Conservation (phyloP, 495 filamentous ascomycete genomes). For the Hyaloscypha hepaticicola region DNA sequence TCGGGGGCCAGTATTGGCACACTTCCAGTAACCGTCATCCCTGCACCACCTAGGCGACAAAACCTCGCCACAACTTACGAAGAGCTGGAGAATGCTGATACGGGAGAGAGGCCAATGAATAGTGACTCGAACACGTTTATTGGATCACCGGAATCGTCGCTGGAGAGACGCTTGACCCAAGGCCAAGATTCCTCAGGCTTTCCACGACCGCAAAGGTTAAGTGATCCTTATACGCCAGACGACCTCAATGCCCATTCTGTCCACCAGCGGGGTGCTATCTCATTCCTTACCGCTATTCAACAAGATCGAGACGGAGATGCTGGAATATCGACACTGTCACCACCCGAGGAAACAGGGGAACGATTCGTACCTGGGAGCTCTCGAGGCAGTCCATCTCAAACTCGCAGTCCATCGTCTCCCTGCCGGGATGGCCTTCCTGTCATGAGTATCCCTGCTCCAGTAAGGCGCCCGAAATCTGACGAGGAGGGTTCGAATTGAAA, state of each 20-base stretch:
- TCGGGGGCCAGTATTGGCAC: slow-evolving; percentile 27
- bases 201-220: slow-evolving; percentile 16
- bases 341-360: neutral
- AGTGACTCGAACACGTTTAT: slow-evolving; percentile 4
- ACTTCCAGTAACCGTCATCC: slow-evolving; percentile 67
- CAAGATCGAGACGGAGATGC: slow-evolving; percentile 1
- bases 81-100: slow-evolving; percentile 20
- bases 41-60: slow-evolving; percentile 54
- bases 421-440: slow-evolving; percentile 20
- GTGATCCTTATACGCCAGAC: slow-evolving; percentile 27
- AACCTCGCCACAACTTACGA: slow-evolving; percentile 23
- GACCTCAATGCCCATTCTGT: slow-evolving; percentile 17
- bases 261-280: slow-evolving; percentile 27
- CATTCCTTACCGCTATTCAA: slow-evolving; percentile 21
- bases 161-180: neutral
- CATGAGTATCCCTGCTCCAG: slow-evolving; percentile 29
- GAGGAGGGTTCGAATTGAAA: slow-evolving; percentile 10
- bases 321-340: slow-evolving; percentile 5
- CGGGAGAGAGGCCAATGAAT: neutral
- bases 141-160: neutral
- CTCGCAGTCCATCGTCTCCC: slow-evolving; percentile 17
- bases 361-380: slow-evolving; percentile 4
- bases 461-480: slow-evolving; percentile 12
- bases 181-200: neutral
- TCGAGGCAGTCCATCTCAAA: slow-evolving; percentile 10